These are phyloP conservation scores for Puya raimondii DNA, from an alignment of 176 grass and related monocot species.

Conservation along the genomic window DNA sequence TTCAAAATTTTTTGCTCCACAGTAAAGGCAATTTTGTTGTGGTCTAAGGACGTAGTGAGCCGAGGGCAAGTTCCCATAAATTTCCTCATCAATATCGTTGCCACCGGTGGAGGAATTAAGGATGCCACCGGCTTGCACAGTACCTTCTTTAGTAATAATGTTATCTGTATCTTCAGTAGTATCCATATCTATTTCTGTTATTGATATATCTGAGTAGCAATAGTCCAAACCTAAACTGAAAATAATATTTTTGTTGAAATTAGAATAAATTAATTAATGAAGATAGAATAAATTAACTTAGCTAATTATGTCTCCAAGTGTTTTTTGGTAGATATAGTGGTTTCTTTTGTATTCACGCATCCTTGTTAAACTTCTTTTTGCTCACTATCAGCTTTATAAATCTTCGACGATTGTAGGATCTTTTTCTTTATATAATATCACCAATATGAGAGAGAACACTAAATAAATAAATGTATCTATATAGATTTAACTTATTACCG, in stretches of 20 bases:
- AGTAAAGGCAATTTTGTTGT: neutral
- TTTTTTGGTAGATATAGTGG: neutral
- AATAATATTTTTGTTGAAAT: neutral
- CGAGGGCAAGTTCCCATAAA: neutral
- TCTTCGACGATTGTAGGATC: neutral
- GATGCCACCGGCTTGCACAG: too few species aligned
- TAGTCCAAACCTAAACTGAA: too few species aligned
- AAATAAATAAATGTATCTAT: too few species aligned
- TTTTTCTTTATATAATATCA: neutral
- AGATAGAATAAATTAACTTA: neutral
- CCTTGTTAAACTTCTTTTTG: neutral
- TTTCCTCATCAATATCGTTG: neutral
- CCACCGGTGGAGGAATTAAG: too few species aligned
- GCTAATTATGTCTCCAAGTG: neutral
- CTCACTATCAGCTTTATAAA: neutral
- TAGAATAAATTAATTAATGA: neutral
- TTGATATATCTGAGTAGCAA: too few species aligned
- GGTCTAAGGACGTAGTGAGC: neutral
- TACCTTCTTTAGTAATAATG: too few species aligned
- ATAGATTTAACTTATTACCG: too few species aligned
- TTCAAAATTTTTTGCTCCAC: constrained; percentile 1
- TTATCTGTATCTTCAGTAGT: too few species aligned
- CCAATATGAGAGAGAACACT: neutral
- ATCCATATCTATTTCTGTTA: too few species aligned
- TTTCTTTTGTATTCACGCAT: neutral